Evolutionary conservation across 257 asterid genomes (phyloP).

Genomic region (Plectranthus barbatus): DNA sequence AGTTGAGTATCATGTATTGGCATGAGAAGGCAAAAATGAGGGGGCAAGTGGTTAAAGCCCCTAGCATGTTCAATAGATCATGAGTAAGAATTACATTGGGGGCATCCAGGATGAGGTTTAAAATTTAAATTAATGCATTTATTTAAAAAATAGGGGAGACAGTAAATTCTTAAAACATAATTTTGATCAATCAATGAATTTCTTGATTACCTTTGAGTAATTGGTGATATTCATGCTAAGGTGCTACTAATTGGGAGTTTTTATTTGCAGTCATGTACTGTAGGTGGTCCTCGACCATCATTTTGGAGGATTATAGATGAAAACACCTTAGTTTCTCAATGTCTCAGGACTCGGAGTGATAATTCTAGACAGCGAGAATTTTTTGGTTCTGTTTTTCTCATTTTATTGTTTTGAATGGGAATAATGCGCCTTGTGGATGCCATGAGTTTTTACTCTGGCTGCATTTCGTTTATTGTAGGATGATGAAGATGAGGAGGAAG

Average conservation of each 20-base stretch:
- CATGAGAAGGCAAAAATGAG: too few relatives aligned
- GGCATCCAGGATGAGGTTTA: too few relatives aligned
- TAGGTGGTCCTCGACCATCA: neutral
- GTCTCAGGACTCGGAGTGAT: neutral
- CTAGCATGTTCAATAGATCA: too few relatives aligned
- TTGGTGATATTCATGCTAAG: neutral
- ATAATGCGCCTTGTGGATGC: neutral
- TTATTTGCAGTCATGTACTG: neutral
- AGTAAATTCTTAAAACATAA: neutral
- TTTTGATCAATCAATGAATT: neutral
- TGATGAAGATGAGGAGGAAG: constrained; percentile 89
- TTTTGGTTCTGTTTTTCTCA: neutral
- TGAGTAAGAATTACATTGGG: too few relatives aligned
- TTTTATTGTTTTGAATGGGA: neutral
- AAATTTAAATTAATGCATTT: too few relatives aligned
- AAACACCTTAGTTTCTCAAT: neutral
- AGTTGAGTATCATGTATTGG: neutral
- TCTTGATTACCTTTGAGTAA: neutral
- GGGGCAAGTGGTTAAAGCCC: too few relatives aligned
- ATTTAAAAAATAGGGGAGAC: neutral
- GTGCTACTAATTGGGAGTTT: neutral
- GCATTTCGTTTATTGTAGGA: constrained; percentile 40
- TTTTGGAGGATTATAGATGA: neutral
- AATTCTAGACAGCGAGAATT: neutral
- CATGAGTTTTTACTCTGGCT: neutral